Evolutionary conservation across 192 early-diverging fungal species (phyloP).

Genomic region (Obelidium mucronatum): DNA sequence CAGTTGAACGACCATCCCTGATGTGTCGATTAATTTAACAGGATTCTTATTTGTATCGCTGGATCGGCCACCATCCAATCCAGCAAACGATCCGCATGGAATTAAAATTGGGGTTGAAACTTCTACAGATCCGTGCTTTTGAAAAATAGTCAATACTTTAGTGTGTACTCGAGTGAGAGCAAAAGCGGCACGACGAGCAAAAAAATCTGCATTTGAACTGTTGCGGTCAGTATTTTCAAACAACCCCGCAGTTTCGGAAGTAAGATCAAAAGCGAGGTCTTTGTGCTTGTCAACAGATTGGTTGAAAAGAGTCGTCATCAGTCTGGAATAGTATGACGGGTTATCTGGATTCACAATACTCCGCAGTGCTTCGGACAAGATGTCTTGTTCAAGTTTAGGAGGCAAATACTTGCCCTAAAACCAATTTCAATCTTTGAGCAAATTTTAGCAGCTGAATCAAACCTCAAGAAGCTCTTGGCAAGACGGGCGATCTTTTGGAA

Average conservation of each 20-base stretch:
- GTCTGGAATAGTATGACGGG: conserved; percentile 80
- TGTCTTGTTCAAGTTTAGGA: conserved; percentile 83
- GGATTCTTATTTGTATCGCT: conserved; percentile 63
- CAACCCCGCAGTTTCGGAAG: conserved; percentile 42
- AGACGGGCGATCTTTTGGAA: conserved; percentile 76
- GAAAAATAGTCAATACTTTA: conserved; percentile 79
- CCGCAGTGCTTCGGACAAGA: conserved; percentile 86
- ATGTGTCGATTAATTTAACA: conserved; percentile 81
- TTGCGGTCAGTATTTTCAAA: conserved; percentile 1
- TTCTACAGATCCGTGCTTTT: conserved; percentile 84
- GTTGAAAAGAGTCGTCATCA: conserved; percentile 83
- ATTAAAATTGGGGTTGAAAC: conserved; percentile 82
- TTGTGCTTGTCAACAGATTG: conserved; percentile 81
- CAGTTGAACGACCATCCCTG: conserved; percentile 78
- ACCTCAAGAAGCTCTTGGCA: conserved; percentile 80
- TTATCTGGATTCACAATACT: conserved; percentile 85
- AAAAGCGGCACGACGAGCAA: conserved; percentile 29
- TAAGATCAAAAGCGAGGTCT: conserved; percentile 91
- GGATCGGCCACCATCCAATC: neutral
- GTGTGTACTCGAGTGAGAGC: conserved; percentile 41
- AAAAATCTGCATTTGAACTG: conserved; percentile 44
- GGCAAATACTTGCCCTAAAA: conserved; percentile 71
- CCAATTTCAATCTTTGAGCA: no score
- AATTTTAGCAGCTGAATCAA: neutral
- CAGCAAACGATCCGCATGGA: conserved; percentile 56